Base-by-base conservation (phyloP, 208 protist genomes). In the Trypanosoma boissoni region DNA sequence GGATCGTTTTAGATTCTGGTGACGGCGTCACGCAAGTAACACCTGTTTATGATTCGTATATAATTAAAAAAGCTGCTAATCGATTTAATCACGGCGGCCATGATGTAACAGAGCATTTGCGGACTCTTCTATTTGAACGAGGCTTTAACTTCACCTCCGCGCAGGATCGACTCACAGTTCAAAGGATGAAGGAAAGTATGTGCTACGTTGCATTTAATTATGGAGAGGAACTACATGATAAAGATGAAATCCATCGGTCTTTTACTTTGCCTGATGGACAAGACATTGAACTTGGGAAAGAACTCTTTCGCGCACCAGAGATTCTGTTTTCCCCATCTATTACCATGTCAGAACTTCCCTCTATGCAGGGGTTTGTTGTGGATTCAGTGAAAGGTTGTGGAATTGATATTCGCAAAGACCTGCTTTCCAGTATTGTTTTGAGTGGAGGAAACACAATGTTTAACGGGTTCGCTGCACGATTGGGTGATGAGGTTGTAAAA, bases 21-120 rank as follows among this genome's bases (percentile, higher is more conserved):
- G 97, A 98, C 72, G 97, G 97, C 64, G 95, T 99, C 4, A 98
- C 97, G 8, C 96, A 99, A 67, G 88, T 97, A 64, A 86, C 98
- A 7, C 94, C 97, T 26, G 92, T 99, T 1, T 99, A 86, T 67
- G 93, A 99, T 39, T 94, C 92, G 52, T 97, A 87, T 54, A 63
- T 65, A 10, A 51, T 83, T n/a, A 4, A 46, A 32, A 45, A 74
- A 1, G 72, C 52, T 2, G 53, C 84, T 10, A 45, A 18, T 28
- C 46, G 74, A 14, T 16, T 85, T 31, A 70, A 86, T 31, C 14
- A 82, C 9, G 79, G 64, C 9, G 79, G 79, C 8, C 7, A 21
- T 27, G 68, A 84, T 12, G 31, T 86, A 1, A 77, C 78, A 12
- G 58, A 80, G 44, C 68, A 76, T 41, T 57, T 78, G 9, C 58